Evolutionary conservation across 371 early-diverging fungal species (phyloP), one percentile per base, ranked within the genome.

Genomic region (Mortierella sp.): DNA sequence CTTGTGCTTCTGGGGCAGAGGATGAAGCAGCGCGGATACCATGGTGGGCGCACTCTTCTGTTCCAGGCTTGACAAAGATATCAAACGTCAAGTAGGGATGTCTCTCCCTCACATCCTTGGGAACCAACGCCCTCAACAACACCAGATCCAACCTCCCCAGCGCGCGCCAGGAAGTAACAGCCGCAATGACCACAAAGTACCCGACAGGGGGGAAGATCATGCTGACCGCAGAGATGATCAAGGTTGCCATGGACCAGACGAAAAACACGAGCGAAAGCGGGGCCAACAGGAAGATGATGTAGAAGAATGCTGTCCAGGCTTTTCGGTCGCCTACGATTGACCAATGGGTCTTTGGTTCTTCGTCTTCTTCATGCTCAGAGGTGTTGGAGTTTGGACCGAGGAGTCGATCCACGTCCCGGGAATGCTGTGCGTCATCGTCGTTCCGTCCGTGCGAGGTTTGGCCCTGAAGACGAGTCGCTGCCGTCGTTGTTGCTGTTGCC

Each of bases 141-240:
- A 75, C 34, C 59, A 86, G 26, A 37, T 86, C 86, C 14, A 74
- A 70, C 24, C 82, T 67, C 3, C 82, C 86, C 6, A 86, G 72
- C 0, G 86, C 86, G 48, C 86, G 48, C 86, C 86, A 86, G 13
- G 86, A 79, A 0, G 86, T 86, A 34, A 86, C 75, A 3, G 77
- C 37, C 0, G 74, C 57, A 11, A 86, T 54, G 28, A 79, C 46
- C 9, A 76, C 11, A 24, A 86, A 14, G 40, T 86, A 86, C 14
- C 86, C 86, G 13, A 81, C 13, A 4, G 86, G 86, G 0, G 86
- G 86, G 31, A 86, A 40, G 55, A 81, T 79, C 79, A 86, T 64
- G 0, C 69, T 73, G 19, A 81, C 54, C 0, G 59, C 64, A 3
- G 79, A 57, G 4, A 76, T 54, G 71, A 86, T 71, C 43, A 43